Evolutionary conservation across 257 asterid genomes (phyloP).

Genomic region (Solanum pinnatisectum): DNA sequence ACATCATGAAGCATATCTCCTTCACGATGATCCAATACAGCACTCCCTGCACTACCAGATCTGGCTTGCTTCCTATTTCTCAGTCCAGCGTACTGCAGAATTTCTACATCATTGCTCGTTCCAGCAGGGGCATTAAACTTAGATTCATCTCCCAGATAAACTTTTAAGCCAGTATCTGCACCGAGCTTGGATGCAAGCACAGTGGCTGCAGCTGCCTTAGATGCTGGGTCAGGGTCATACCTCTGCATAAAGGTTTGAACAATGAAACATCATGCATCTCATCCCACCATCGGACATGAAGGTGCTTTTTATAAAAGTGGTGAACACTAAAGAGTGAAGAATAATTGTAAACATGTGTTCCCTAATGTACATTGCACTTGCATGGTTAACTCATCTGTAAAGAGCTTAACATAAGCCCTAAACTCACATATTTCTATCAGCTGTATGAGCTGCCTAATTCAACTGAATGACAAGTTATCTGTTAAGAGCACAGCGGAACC

Average conservation of each 20-base stretch:
- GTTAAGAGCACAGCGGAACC: not conserved
- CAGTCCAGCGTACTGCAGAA: constrained; percentile 38
- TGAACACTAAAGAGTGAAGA: not conserved
- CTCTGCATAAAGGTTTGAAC: constrained; percentile 39
- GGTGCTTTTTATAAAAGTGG: not conserved
- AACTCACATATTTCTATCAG: not conserved
- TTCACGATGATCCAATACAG: constrained; percentile 15
- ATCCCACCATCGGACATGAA: not conserved
- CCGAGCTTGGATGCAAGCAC: constrained; percentile 74
- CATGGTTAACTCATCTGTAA: not conserved
- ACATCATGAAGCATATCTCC: constrained; percentile 24
- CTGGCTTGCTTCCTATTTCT: constrained; percentile 46
- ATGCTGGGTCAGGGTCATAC: constrained; percentile 80
- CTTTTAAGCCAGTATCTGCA: constrained; percentile 62
- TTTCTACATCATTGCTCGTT: constrained; percentile 48
- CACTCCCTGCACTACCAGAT: constrained; percentile 15
- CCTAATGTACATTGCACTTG: not conserved
- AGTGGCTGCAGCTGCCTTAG: constrained; percentile 85
- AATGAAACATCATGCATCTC: constrained; percentile 9
- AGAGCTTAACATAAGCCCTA: not conserved
- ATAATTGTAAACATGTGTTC: not conserved
- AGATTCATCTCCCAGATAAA: constrained; percentile 42
- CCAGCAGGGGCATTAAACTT: constrained; percentile 25
- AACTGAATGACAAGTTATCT: not conserved
- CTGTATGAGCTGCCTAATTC: constrained; percentile 17